These are phyloP conservation scores for Pseudohyphozyma bogoriensis DNA, from an alignment of 768 basidiomycete genomes.

Conservation along the genomic window DNA sequence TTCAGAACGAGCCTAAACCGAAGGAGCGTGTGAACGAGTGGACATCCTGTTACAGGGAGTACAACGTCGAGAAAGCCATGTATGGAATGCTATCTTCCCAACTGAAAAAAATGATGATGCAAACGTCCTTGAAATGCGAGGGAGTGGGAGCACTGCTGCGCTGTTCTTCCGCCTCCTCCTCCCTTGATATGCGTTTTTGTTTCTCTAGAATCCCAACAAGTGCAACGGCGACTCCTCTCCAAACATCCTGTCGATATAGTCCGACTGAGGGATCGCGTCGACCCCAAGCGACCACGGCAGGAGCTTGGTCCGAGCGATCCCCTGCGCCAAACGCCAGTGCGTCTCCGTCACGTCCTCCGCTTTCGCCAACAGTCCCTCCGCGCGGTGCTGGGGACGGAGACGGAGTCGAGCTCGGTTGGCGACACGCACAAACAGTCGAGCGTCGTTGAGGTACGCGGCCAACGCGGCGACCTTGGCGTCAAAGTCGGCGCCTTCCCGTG, in stretches of 20 bases:
- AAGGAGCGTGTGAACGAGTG: too few relatives aligned
- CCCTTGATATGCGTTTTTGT: too few relatives aligned
- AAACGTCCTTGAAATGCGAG: too few relatives aligned
- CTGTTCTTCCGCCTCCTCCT: background rate
- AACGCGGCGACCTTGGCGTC: constrained; percentile 30
- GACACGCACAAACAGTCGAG: constrained; percentile 27
- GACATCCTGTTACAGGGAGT: too few relatives aligned
- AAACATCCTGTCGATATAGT: background rate
- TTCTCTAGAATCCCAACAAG: background rate
- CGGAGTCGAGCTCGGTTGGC: constrained; percentile 26
- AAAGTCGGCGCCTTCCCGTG: constrained; percentile 21
- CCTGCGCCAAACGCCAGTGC: constrained; percentile 14
- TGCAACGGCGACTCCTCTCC: background rate
- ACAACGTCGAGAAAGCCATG: too few relatives aligned
- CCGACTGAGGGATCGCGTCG: background rate
- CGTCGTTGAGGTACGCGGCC: constrained; percentile 31
- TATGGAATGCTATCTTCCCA: too few relatives aligned
- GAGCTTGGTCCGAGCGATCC: constrained; percentile 3
- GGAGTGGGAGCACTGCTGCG: too few relatives aligned
- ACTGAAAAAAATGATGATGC: too few relatives aligned
- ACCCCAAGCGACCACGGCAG: constrained; percentile 8
- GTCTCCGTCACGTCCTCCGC: constrained; percentile 7
- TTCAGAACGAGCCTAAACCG: too few relatives aligned
- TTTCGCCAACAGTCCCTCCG: constrained; percentile 16
- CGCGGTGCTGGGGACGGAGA: constrained; percentile 11